Evolutionary conservation across 805 yeast species (phyloP).

Genomic region (Schwanniomyces vanrijiae): DNA sequence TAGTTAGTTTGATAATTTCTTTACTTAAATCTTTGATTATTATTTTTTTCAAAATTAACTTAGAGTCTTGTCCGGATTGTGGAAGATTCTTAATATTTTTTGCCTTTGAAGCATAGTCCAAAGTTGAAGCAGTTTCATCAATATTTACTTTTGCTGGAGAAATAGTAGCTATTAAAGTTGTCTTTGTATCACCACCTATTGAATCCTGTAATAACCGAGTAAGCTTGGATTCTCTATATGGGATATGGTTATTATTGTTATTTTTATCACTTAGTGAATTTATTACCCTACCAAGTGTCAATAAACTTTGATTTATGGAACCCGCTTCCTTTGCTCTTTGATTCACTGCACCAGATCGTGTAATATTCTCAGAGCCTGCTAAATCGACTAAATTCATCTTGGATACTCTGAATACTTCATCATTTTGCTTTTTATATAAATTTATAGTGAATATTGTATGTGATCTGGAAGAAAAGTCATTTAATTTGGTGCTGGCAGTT

Average conservation of each 20-base stretch:
- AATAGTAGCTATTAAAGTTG: slow-evolving; percentile 82
- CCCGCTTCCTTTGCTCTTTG: slow-evolving; percentile 94
- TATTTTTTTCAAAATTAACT: slow-evolving; percentile 48
- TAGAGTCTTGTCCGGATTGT: slow-evolving; percentile 44
- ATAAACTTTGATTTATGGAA: slow-evolving; percentile 80
- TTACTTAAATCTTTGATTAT: slow-evolving; percentile 52
- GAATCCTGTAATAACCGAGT: slow-evolving; percentile 77
- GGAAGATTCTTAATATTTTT: slow-evolving; percentile 70
- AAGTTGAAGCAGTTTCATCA: slow-evolving; percentile 83
- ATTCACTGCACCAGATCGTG: slow-evolving; percentile 81
- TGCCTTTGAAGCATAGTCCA: slow-evolving; percentile 87
- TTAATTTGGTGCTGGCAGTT: slow-evolving; percentile 73
- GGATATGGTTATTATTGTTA: slow-evolving; percentile 55
- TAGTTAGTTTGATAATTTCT: slow-evolving; percentile 56
- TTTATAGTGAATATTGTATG: slow-evolving; percentile 74
- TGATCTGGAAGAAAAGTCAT: slow-evolving; percentile 71
- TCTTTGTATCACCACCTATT: slow-evolving; percentile 84
- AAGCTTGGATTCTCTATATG: slow-evolving; percentile 80
- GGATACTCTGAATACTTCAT: slow-evolving; percentile 40
- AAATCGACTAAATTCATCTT: slow-evolving; percentile 86
- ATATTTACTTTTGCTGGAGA: slow-evolving; percentile 76
- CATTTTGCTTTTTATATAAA: slow-evolving; percentile 44
- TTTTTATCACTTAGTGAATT: slow-evolving; percentile 45
- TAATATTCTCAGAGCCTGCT: slow-evolving; percentile 93
- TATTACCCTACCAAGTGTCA: slow-evolving; percentile 88